Evolutionary conservation across 192 early-diverging fungal genomes (phyloP).

Genomic region (Kappamyces sp.): DNA sequence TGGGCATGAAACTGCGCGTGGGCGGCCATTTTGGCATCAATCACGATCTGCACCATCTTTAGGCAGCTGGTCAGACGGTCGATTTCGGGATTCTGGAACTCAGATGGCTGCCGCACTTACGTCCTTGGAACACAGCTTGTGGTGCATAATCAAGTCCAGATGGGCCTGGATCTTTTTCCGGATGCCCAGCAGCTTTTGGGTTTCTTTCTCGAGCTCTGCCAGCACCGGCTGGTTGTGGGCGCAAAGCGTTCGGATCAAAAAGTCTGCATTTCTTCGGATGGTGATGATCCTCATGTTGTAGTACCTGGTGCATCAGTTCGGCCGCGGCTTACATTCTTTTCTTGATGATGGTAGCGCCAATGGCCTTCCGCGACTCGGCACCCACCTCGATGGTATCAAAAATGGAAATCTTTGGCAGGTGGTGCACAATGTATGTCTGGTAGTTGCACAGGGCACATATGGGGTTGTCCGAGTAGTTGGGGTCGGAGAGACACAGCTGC

Average conservation of each 20-base stretch:
- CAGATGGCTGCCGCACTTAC: no score
- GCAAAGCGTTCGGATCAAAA: slow-evolving; percentile 41
- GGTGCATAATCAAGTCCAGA: no score
- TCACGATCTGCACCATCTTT: no score
- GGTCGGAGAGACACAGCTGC: slow-evolving; percentile 43
- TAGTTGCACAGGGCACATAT: slow-evolving; percentile 54
- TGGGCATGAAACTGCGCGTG: slow-evolving; percentile 10
- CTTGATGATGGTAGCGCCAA: slow-evolving; percentile 53
- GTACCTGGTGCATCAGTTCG: slow-evolving; percentile 34
- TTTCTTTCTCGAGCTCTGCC: slow-evolving; percentile 25
- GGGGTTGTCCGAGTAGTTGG: slow-evolving; percentile 54
- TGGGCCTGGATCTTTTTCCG: slow-evolving; percentile 28
- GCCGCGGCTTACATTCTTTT: slow-evolving; percentile 48
- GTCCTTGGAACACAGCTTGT: no score
- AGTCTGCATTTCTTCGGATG: slow-evolving; percentile 52
- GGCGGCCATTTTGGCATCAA: no score
- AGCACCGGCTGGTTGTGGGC: slow-evolving; percentile 14
- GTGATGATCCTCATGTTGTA: slow-evolving; percentile 60
- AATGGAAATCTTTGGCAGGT: slow-evolving; percentile 39
- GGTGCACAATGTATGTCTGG: slow-evolving; percentile 58
- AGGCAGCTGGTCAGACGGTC: no score
- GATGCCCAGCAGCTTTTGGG: slow-evolving; percentile 19
- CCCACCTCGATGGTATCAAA: slow-evolving; percentile 56
- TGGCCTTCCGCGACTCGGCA: slow-evolving; percentile 47
- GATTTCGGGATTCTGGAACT: no score